A percentile compares a stretch with the other conserved stretches of the same genome.
Conservation (phyloP, 805 yeast genomes). For the Blastobotrys parvus region DNA sequence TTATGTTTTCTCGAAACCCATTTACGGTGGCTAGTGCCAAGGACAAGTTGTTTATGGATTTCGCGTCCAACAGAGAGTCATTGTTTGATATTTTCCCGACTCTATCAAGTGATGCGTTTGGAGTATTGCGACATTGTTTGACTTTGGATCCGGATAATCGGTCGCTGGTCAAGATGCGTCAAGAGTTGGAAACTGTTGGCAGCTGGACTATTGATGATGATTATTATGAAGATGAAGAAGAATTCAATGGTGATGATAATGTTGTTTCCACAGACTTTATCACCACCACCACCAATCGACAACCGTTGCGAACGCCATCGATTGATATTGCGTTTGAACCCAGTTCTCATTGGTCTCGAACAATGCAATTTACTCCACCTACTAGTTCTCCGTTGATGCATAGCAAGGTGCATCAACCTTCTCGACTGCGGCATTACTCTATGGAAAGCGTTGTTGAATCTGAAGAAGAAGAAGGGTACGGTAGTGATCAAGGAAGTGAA, state of each 20-base stretch:
- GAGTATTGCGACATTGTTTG: constrained; percentile 68
- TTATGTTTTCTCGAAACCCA: constrained; percentile 84
- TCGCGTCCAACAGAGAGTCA: constrained; percentile 80
- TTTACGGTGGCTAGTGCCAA: constrained; percentile 71
- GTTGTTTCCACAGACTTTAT: constrained; percentile 12
- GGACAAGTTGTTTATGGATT: constrained; percentile 77
- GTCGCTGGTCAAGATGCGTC: constrained; percentile 50
- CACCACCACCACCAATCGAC: constrained; percentile 22
- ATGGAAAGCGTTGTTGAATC: constrained; percentile 8
- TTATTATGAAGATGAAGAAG: constrained; percentile 41
- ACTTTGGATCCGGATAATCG: constrained; percentile 86
- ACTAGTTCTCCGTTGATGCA: constrained; percentile 3
- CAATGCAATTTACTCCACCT: constrained; percentile 27
- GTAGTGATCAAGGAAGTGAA: constrained; percentile 9
- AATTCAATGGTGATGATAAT: neutral
- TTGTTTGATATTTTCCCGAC: constrained; percentile 86
- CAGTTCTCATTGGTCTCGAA: constrained; percentile 19
- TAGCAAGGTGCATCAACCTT: neutral
- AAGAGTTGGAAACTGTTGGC: constrained; percentile 50
- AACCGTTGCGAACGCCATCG: constrained; percentile 28
- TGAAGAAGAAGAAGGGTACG: constrained; percentile 5
- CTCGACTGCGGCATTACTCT: neutral
- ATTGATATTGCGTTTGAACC: constrained; percentile 9
- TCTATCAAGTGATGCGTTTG: constrained; percentile 78
- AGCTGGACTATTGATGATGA: constrained; percentile 85